Conservation (phyloP, 73 alveolate genomes). For the Durusdinium trenchii region DNA sequence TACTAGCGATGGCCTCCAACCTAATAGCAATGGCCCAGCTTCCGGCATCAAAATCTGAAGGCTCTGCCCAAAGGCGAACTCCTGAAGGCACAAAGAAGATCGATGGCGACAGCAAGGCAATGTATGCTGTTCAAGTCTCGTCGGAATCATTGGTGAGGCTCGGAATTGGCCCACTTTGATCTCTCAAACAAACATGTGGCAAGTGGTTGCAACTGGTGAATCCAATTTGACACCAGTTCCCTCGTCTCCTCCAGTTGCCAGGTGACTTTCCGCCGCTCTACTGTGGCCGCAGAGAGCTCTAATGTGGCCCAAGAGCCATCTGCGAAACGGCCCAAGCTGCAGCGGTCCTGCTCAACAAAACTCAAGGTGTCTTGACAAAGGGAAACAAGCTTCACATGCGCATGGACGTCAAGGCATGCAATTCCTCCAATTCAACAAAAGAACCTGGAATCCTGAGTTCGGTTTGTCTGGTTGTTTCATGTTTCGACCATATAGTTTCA, state of each 20-base stretch:
- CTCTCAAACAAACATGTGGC: neutral
- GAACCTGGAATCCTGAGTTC: too few relatives aligned
- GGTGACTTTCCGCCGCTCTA: neutral
- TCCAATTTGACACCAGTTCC: neutral
- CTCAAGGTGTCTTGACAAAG: too few relatives aligned
- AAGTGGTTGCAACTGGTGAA: too few relatives aligned
- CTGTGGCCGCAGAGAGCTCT: neutral
- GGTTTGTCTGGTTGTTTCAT: too few relatives aligned
- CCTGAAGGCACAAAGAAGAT: neutral
- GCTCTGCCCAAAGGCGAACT: conserved; percentile 44
- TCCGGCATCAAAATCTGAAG: conserved; percentile 18
- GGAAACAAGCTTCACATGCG: too few relatives aligned
- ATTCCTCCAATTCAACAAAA: too few relatives aligned
- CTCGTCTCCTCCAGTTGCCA: neutral
- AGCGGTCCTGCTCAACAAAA: neutral
- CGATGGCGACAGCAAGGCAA: neutral
- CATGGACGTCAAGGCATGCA: too few relatives aligned
- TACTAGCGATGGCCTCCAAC: too few relatives aligned
- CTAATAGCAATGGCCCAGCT: too few relatives aligned
- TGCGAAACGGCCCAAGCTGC: conserved; percentile 26
- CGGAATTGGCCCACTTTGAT: neutral
- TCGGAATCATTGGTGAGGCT: neutral
- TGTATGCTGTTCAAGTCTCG: neutral
- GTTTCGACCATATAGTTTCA: too few relatives aligned
- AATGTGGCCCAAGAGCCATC: neutral